These are phyloP conservation scores for Camellia lanceoleosa DNA, from an alignment of 148 eudicot genomes.

Conservation along the genomic window DNA sequence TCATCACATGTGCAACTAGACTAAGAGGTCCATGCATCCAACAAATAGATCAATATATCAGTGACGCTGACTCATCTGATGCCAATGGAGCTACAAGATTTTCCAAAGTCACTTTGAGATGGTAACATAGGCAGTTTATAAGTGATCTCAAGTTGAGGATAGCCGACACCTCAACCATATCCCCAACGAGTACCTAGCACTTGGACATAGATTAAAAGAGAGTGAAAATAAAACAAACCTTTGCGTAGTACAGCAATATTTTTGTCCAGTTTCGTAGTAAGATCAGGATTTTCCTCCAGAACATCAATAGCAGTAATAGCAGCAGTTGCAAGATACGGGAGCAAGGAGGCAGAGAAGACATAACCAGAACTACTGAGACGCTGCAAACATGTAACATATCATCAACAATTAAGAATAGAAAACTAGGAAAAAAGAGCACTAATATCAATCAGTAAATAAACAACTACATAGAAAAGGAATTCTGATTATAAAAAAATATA, in stretches of 20 bases:
- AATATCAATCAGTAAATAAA: background rate
- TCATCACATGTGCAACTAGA: no score
- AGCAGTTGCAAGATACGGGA: slow-evolving; percentile 95
- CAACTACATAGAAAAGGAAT: background rate
- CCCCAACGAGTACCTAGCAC: background rate
- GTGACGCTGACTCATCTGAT: no score
- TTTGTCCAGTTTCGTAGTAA: slow-evolving; percentile 55
- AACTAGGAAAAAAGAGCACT: background rate
- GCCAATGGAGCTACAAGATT: background rate
- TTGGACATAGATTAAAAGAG: background rate
- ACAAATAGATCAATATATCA: background rate
- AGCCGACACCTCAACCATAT: background rate
- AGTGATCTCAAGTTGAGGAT: background rate
- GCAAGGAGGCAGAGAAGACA: slow-evolving; percentile 96
- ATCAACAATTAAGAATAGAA: no score
- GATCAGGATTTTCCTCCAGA: slow-evolving; percentile 70
- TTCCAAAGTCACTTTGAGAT: background rate
- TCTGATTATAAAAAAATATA: background rate
- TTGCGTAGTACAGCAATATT: slow-evolving; percentile 56
- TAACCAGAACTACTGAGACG: slow-evolving; percentile 96
- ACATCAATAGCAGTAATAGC: slow-evolving; percentile 91
- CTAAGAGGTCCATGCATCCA: background rate
- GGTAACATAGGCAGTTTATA: background rate
- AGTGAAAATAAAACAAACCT: slow-evolving; percentile 44
- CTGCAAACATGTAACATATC: slow-evolving; percentile 35